Evolutionary conservation across 345 rosid species (phyloP), one percentile per base, ranked within the genome.

Genomic region (Aethionema arabicum): DNA sequence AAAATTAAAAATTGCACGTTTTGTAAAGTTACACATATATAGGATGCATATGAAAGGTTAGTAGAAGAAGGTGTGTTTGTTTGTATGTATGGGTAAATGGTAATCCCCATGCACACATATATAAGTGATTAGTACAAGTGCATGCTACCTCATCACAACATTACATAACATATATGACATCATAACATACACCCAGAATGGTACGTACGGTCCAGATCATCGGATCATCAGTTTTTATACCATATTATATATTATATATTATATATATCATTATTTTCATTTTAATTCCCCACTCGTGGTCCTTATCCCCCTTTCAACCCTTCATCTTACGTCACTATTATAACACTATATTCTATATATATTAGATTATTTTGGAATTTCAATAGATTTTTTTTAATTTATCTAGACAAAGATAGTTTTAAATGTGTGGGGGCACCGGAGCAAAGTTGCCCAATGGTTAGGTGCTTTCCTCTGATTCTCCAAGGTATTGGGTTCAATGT

Each of bases 111-210:
- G 69, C 27, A 42, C 31, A 32, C 12, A 41, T 3, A 49, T 37
- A 61, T 53, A 59, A 32, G 61, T 52, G 74, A 70, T 63, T 48
- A 70, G 74, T 70, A 70, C 74, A 63, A 70, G 53, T 70, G 74
- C 74, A 70, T 70, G 69, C 54, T 59, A 70, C 33, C 27, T 63
- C 43, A 56, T 63, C 64, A 63, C 32, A 55, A 63, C 69, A 55
- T 55, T 63, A 49, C 27, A 21, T 21, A 21, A 21, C 27, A 21
- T 2, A 21, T 21, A 21, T 21, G 27, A 21, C 27, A 21, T 21
- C 27, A 21, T 21, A 21, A 21, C 27, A 21, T 21, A 21, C 2
- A 21, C 27, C 27, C 2, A 21, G 40, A 37, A 6, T 32, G 13
- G 69, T 54, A 56, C 52, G 74, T 70, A 70, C 69, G 60, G 64